Base-by-base conservation (phyloP, 2,329 filamentous ascomycete genomes). In the Ceratocystis harringtonii region DNA sequence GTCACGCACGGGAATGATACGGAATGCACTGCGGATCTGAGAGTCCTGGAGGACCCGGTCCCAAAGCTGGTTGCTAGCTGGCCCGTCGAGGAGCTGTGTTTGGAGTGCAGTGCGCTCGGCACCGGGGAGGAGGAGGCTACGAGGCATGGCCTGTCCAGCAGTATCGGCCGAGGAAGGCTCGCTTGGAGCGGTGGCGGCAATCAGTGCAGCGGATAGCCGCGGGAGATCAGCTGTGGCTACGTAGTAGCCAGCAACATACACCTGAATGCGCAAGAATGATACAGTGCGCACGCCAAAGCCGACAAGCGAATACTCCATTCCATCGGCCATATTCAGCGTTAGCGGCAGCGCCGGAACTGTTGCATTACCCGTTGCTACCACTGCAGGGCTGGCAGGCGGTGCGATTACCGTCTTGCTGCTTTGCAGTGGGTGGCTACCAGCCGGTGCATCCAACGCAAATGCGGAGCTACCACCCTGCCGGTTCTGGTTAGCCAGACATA, bases 231-330 rank as follows among this genome's bases (percentile, higher is more conserved):
- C 79, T 0, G 87, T 92, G 30, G 91, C 89, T 30, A 97, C 81
- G 77, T 99, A 99, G 71, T 95, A 84, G 17, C 92, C 94, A 0
- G 96, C 88, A 19, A 97, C 88, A 76, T 99, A 99, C 64, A 99
- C 94, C 74, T 96, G 87, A 57, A 99, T 90, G 61, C 84, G 79
- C 57, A 97, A 77, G 74, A 97, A 96, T 28, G 89, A 95, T 41
- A 99, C 94, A 0, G 88, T 91, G 65, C 94, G 84, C 68, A 95
- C 86, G 19, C 94, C 94, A 4, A 96, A 77, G 0, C 94, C 94
- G 5, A 97, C 82, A 0, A 97, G 81, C 25, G 90, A 92, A 74
- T 96, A 97, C 71, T 96, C 88, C 71, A 74, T 83, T 68, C 75
- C 80, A 67, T 72, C 65, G 70, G 69, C 2, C 72, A 95, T 75